Evolutionary conservation across 306 rosid species (phyloP).

Genomic region (Cucurbita moschata): DNA sequence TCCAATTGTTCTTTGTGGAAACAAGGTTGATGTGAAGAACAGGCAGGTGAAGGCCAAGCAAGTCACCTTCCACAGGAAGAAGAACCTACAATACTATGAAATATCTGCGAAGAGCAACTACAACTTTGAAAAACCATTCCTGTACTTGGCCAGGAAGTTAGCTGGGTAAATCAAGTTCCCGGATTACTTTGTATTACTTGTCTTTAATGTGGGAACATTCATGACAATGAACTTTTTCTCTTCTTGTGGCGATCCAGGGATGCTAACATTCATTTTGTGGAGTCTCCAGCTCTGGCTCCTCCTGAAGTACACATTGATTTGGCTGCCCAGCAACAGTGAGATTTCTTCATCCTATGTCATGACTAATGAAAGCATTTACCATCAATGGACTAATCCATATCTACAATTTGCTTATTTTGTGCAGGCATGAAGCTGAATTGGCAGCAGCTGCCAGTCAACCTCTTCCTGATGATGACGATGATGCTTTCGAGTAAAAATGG

Average conservation of each 20-base stretch:
- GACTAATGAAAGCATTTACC: not conserved
- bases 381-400: not conserved
- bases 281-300: conserved; percentile 81
- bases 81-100: conserved; percentile 70
- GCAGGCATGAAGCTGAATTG: conserved; percentile 44
- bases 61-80: conserved; percentile 74
- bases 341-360: not conserved
- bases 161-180: conserved; percentile 37
- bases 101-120: conserved; percentile 81
- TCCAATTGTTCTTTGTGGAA: conserved; percentile 70
- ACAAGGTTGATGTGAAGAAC: conserved; percentile 74
- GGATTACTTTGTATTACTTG: not conserved
- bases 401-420: not conserved
- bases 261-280: conserved; percentile 49
- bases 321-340: conserved; percentile 30
- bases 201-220: too few species aligned
- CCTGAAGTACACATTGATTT: conserved; percentile 51
- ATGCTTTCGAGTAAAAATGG: conserved; percentile 11
- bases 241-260: conserved; percentile 20
- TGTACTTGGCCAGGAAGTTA: conserved; percentile 61
- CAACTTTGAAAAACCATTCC: conserved; percentile 68
- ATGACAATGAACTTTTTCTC: not conserved
- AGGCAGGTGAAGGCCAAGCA: conserved; percentile 77
- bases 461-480: conserved; percentile 62
- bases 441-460: conserved; percentile 40